Percentiles rank a stretch among this genome's conserved stretches.
phyloP scores from a whole-genome alignment of 495 filamentous ascomycete species.

The Barbatosphaeria neglecta region DNA sequence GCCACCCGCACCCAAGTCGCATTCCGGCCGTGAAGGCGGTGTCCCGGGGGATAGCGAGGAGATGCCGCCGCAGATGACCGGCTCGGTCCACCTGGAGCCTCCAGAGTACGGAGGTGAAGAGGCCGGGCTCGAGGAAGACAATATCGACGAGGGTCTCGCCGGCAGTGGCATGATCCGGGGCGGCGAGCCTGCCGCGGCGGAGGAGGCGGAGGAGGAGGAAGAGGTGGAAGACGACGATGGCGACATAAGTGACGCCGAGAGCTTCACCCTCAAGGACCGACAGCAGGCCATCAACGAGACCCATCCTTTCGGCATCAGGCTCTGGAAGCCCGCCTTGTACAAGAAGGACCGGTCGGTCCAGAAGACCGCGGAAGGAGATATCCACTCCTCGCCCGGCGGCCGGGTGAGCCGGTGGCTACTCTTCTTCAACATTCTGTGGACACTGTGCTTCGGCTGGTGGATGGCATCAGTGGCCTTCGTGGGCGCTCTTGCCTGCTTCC shows the following conservation, averaged over 20 bases:
- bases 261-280: slow-evolving; percentile 78
- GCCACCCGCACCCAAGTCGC: too few species aligned
- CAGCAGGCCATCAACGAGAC: slow-evolving; percentile 98
- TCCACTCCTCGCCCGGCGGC: slow-evolving; percentile 88
- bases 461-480: slow-evolving; percentile 64
- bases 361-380: slow-evolving; percentile 91
- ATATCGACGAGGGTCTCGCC: slow-evolving; percentile 12
- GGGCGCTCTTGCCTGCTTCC: slow-evolving; percentile 65
- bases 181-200: slow-evolving; percentile 15
- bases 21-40: slow-evolving; percentile 35
- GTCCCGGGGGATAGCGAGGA: slow-evolving; percentile 34
- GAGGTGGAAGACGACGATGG: slow-evolving; percentile 41
- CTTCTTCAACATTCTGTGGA: slow-evolving; percentile 84
- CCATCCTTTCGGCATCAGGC: slow-evolving; percentile 94
- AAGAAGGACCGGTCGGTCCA: slow-evolving; percentile 96
- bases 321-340: slow-evolving; percentile 98
- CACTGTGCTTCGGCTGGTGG: slow-evolving; percentile 94
- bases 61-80: slow-evolving; percentile 9
- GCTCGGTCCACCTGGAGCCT: not conserved
- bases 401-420: slow-evolving; percentile 72
- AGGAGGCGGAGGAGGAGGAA: slow-evolving; percentile 11
- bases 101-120: not conserved
- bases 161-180: slow-evolving; percentile 13
- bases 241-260: slow-evolving; percentile 65
- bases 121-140: slow-evolving; percentile 6